Evolutionary conservation across 768 basidiomycete genomes (phyloP).

Genomic region (Trametes maxima): DNA sequence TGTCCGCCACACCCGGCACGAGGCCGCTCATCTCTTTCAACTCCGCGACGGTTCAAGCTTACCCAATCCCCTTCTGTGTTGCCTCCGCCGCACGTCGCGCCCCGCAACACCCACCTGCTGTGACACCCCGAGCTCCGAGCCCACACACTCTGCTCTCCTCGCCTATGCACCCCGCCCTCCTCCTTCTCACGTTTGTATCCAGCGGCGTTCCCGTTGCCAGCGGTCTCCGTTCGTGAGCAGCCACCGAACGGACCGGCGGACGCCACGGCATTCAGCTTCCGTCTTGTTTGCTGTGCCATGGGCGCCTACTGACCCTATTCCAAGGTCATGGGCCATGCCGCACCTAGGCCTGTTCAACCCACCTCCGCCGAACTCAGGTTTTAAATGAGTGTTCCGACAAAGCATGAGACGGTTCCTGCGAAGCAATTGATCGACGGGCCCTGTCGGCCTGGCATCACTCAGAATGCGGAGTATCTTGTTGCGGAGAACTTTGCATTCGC

Average conservation of each 20-base stretch:
- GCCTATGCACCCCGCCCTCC: neutral
- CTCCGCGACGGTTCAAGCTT: constrained; percentile 20
- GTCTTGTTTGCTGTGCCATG: constrained; percentile 13
- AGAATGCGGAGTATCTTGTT: no score
- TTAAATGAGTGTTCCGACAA: no score
- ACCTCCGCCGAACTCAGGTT: no score
- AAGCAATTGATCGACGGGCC: no score
- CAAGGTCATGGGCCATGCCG: neutral
- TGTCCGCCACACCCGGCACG: neutral
- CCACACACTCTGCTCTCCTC: neutral
- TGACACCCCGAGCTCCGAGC: neutral
- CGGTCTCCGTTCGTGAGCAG: neutral
- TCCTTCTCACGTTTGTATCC: neutral
- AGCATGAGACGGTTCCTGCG: no score
- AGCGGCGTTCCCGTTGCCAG: neutral
- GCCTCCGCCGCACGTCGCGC: constrained; percentile 8
- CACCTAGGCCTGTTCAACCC: no score
- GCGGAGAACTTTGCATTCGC: no score
- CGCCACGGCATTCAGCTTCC: constrained; percentile 8
- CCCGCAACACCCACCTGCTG: neutral
- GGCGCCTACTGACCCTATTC: constrained; percentile 1
- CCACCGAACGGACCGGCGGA: neutral
- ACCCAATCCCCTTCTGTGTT: constrained; percentile 14
- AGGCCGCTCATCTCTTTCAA: constrained; percentile 7
- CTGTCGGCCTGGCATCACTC: no score